These are phyloP conservation scores for Phaeophleospora eucalypticola DNA, from an alignment of 2,329 filamentous ascomycete species.

Conservation along the genomic window DNA sequence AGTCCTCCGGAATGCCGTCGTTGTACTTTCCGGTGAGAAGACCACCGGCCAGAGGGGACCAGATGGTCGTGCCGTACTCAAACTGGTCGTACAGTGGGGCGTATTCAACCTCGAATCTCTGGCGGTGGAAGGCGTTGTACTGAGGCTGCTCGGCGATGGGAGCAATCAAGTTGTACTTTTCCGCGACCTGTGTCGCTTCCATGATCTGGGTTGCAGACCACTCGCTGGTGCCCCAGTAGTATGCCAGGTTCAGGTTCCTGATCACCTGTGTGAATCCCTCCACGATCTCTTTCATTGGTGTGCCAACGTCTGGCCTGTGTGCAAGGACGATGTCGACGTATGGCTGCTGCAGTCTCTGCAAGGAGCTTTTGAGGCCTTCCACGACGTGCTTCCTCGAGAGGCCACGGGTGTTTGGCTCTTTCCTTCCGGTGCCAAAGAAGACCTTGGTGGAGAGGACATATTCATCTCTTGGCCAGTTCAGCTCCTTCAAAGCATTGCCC, in stretches of 20 bases:
- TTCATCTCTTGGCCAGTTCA: constrained; percentile 46
- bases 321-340: constrained; percentile 65
- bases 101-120: constrained; percentile 60
- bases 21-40: constrained; percentile 63
- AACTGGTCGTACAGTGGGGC: constrained; percentile 54
- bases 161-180: constrained; percentile 57
- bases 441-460: constrained; percentile 44
- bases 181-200: constrained; percentile 53
- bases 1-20: constrained; percentile 58
- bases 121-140: constrained; percentile 59
- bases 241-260: constrained; percentile 55
- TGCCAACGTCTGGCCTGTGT: constrained; percentile 53
- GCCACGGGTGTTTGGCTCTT: constrained; percentile 55
- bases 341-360: constrained; percentile 58
- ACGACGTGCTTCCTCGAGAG: constrained; percentile 50
- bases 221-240: constrained; percentile 62
- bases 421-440: constrained; percentile 51
- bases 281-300: constrained; percentile 53
- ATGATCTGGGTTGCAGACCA: constrained; percentile 58
- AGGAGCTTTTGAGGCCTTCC: constrained; percentile 56
- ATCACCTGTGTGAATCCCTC: constrained; percentile 51
- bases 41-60: constrained; percentile 54
- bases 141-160: constrained; percentile 53
- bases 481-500: constrained; percentile 45
- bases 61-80: constrained; percentile 56